Base-by-base conservation (phyloP, 2,329 filamentous ascomycete species). In the Clarireedia hainanense region DNA sequence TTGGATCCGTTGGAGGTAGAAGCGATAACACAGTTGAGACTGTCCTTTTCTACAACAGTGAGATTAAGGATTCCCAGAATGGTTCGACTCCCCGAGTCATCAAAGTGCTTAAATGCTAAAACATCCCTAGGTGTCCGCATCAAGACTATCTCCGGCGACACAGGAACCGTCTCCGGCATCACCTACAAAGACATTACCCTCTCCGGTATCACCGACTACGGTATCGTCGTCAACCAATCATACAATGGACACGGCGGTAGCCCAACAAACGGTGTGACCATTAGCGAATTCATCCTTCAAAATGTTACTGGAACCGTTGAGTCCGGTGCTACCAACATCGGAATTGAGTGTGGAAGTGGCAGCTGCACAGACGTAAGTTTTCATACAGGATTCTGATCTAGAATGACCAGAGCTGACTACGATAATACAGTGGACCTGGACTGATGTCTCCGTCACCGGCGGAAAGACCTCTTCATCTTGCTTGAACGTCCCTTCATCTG, bases 1-100 rank as follows among this genome's bases (percentile, higher is more conserved):
- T 84, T 62, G 79, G 80, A 50, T 80, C 76, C 2, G 76, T 83
- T 81, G 79, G 80, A 46, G 77, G 76, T 14, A 76, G 79, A 46
- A 65, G 61, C 50, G 69, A 81, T 68, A 83, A 83, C 69, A 70
- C 64, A 6, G 80, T 84, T 50, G 65, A 74, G 27, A 75, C 72
- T 47, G 75, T 84, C n/a, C 71, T 70, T 17, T 77, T 84, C 60
- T 64, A 72, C 39, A 69, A 73, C 60, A 74, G 71, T 5, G 71
- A 67, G 24, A 73, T 83, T 54, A 66, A 65, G 51, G 70, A 79
- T 62, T 80, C 76, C 0, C 68, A 74, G 53, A 80, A 81, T 65
- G 80, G 78, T 55, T 72, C 64, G 79, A 77, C 43, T 74, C 76
- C 26, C 54, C n/a, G 9, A 2, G 15, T 17, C 30, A 34, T 30